Base-by-base conservation (phyloP, 2,329 filamentous ascomycete species). In the Septoria linicola region DNA sequence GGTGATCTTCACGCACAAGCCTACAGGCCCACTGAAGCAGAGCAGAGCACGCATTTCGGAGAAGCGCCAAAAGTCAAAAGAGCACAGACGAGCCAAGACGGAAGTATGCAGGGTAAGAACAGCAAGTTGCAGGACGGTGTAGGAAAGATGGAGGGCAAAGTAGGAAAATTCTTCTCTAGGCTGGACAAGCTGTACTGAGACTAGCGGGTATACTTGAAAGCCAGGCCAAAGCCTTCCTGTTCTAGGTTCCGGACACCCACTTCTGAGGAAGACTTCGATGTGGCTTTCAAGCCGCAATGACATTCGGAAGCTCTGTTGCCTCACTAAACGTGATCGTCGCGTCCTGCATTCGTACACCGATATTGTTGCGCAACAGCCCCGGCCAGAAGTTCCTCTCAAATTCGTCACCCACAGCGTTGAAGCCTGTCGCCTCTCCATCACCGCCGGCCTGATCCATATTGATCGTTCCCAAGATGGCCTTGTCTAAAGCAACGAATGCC, bases 1-100 rank as follows among this genome's bases (percentile, higher is more conserved):
- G 65, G 61, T 16, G 67, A 70, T 6, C 70, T 89, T 35, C 87
- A 90, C 62, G 78, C 82, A 63, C 85, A 89, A 67, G 70, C 82
- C 14, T 90, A 89, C 64, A 71, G 81, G 48, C 87, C 87, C 1
- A 85, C 81, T 4, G 83, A 87, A 66, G 70, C 72, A 4, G 85
- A 88, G 27, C 85, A 88, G n/a, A 14, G 35, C 40, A 30, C 45
- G 23, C 46, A 44, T 19, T 39, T 37, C 19, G 43, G 31, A 13
- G 37, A 35, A 19, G 16, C 23, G 7, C 30, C 37, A 8, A 49
- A 42, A 11, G 19, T 46, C 39, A 32, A 21, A 19, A 54, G 45
- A 17, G 41, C 48, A 8, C 44, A 47, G 16, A 54, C 51, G 17
- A 49, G 40, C 25, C 46, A 49, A n/a, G 45, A 54, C n/a, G 51